These are phyloP conservation scores for Leccinum pellstonianum DNA, from an alignment of 768 basidiomycete genomes.

Conservation along the genomic window DNA sequence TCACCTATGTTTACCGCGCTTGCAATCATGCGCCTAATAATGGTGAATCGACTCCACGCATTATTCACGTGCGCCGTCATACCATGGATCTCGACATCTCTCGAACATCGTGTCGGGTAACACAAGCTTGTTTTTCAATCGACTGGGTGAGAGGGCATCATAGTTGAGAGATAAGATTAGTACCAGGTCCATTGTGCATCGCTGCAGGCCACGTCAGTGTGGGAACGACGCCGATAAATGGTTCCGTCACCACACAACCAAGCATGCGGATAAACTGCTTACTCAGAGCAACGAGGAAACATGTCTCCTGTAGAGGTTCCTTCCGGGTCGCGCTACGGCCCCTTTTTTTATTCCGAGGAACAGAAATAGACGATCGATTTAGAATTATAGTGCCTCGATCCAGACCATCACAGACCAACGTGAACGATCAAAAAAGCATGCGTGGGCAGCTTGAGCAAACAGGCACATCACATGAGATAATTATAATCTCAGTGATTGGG, in stretches of 20 bases:
- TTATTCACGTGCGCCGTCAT: background rate
- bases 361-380: background rate
- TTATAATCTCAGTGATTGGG: background rate
- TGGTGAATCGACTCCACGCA: background rate
- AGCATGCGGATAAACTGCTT: background rate
- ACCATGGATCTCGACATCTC: no score
- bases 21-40: background rate
- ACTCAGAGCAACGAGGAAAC: background rate
- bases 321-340: no score
- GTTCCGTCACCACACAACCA: background rate
- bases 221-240: background rate
- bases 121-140: background rate
- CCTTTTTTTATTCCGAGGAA: no score
- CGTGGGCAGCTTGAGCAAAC: background rate
- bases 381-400: background rate
- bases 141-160: background rate
- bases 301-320: no score
- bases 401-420: background rate
- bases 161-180: background rate
- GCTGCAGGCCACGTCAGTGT: background rate
- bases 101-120: background rate
- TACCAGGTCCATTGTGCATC: background rate
- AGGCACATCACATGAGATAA: background rate
- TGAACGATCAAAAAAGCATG: background rate
- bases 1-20: background rate